Evolutionary conservation across 495 filamentous ascomycete genomes (phyloP).

Genomic region (Clohesyomyces aquaticus): DNA sequence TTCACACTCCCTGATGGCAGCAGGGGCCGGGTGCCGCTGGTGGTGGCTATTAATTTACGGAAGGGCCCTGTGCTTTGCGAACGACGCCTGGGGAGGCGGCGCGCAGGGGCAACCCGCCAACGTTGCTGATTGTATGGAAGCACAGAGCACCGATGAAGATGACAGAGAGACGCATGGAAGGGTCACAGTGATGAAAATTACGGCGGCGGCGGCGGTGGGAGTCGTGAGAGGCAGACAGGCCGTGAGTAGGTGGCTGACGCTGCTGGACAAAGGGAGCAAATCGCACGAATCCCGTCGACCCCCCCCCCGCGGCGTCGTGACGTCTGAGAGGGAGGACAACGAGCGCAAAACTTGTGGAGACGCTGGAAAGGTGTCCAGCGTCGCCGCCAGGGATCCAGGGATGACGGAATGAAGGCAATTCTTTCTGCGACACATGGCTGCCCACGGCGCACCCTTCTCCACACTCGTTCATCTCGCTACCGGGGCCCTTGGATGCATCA

Average conservation of each 20-base stretch:
- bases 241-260: constrained; percentile 8
- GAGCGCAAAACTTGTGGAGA: neutral
- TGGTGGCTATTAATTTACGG: constrained; percentile 22
- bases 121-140: too few species aligned
- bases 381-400: constrained; percentile 14
- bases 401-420: constrained; percentile 4
- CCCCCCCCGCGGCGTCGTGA: neutral
- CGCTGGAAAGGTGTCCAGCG: too few species aligned
- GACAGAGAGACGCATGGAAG: neutral
- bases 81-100: constrained; percentile 27
- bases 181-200: too few species aligned
- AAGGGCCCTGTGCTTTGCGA: constrained; percentile 19
- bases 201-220: neutral
- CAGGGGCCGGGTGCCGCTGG: constrained; percentile 14
- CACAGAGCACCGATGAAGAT: neutral
- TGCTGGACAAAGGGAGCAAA: constrained; percentile 7
- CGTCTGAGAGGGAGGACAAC: neutral
- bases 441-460: constrained; percentile 36
- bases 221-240: too few species aligned
- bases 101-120: constrained; percentile 10
- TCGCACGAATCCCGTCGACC: constrained; percentile 5
- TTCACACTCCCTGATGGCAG: constrained; percentile 25
- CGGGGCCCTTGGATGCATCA: constrained; percentile 14
- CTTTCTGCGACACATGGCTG: constrained; percentile 36
- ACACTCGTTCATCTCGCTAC: constrained; percentile 41